Percentiles rank a stretch among this genome's conserved stretches.
Conservation (phyloP, 331 rosid genomes). For the Phaseolus coccineus region DNA sequence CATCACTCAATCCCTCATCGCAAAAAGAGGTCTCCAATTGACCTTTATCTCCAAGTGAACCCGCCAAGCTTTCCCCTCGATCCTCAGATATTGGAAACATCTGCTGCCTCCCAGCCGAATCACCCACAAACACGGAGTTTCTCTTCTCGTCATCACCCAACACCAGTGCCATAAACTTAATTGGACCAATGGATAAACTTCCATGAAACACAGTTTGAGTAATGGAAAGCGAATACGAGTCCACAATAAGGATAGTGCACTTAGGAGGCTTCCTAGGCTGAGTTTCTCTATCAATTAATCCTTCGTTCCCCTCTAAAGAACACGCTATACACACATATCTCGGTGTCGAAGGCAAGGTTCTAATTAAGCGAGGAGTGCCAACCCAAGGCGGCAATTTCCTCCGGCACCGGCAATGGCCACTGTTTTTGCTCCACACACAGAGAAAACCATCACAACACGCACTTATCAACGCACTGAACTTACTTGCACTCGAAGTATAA, state of each 20-base stretch:
- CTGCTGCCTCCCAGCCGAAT: constrained; percentile 76
- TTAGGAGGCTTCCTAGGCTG: constrained; percentile 66
- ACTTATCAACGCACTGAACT: constrained; percentile 74
- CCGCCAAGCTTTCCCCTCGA: constrained; percentile 53
- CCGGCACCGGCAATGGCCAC: constrained; percentile 91
- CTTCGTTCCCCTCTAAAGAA: constrained; percentile 71
- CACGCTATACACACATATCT: constrained; percentile 88
- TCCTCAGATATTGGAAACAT: constrained; percentile 60
- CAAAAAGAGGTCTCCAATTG: constrained; percentile 60
- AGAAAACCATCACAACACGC: constrained; percentile 88
- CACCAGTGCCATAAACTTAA: constrained; percentile 80
- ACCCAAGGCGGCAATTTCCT: constrained; percentile 95
- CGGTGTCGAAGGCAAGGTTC: constrained; percentile 69
- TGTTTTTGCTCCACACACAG: constrained; percentile 93
- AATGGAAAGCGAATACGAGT: constrained; percentile 76
- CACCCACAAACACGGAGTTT: constrained; percentile 70
- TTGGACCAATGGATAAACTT: constrained; percentile 69
- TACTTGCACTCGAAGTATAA: constrained; percentile 48
- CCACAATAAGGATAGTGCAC: constrained; percentile 77
- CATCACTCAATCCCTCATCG: constrained; percentile 57
- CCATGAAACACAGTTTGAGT: constrained; percentile 88
- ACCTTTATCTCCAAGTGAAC: constrained; percentile 50
- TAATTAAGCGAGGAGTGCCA: constrained; percentile 78
- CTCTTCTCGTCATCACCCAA: constrained; percentile 58
- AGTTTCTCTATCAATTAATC: constrained; percentile 58